A percentile compares a stretch with the other conserved stretches of the same genome.
Evolutionary conservation across 805 yeast genomes (phyloP).

Genomic region (Schwanniomyces pseudopolymorphus): DNA sequence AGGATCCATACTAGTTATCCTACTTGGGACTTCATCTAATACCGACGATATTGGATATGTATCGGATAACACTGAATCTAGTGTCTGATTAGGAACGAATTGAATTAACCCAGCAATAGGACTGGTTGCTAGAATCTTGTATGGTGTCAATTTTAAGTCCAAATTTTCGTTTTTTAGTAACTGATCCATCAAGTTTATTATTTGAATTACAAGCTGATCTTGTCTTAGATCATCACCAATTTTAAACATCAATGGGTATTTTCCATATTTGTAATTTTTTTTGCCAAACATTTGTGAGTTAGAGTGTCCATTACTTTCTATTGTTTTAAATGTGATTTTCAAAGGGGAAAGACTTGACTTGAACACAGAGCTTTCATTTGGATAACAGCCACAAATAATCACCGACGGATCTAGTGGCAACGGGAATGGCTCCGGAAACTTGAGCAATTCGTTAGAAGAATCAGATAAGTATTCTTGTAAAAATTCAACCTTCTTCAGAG

Average conservation of each 20-base stretch:
- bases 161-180: slow-evolving; percentile 85
- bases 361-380: slow-evolving; percentile 82
- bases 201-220: slow-evolving; percentile 95
- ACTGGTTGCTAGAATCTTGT: slow-evolving; percentile 86
- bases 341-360: slow-evolving; percentile 90
- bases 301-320: slow-evolving; percentile 18
- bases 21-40: slow-evolving; percentile 5
- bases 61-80: slow-evolving; percentile 67
- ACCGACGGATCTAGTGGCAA: slow-evolving; percentile 85
- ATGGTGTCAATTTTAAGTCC: slow-evolving; percentile 84
- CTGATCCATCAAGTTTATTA: slow-evolving; percentile 87
- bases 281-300: slow-evolving; percentile 33
- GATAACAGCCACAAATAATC: slow-evolving; percentile 68
- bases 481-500: slow-evolving; percentile 71
- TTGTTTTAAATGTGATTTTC: slow-evolving; percentile 72
- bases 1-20: slow-evolving; percentile 3
- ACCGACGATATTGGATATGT: slow-evolving; percentile 17
- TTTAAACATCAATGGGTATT: slow-evolving; percentile 86
- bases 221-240: slow-evolving; percentile 95
- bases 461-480: slow-evolving; percentile 59
- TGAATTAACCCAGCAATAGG: slow-evolving; percentile 90
- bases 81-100: slow-evolving; percentile 89
- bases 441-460: slow-evolving; percentile 37
- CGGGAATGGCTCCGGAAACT: slow-evolving; percentile 55
- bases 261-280: slow-evolving; percentile 31